Conservation (phyloP, 768 basidiomycete species). For the Suillus paluster region DNA sequence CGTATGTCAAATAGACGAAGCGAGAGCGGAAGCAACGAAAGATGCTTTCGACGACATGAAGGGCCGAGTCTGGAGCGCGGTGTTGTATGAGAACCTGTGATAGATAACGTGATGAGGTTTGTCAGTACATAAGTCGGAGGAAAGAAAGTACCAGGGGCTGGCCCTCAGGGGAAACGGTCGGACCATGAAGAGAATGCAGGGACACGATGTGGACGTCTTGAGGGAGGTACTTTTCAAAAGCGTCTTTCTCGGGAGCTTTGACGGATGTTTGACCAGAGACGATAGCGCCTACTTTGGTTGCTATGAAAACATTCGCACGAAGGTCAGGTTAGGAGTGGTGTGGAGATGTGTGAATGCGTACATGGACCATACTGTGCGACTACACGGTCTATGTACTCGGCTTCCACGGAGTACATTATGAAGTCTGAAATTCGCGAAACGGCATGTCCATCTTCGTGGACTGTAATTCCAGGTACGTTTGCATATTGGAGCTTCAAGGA, state of each 20-base stretch:
- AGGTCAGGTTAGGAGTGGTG: slow-evolving; percentile 7
- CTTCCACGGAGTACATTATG: slow-evolving; percentile 95
- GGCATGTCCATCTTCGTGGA: slow-evolving; percentile 79
- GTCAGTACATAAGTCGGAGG: neutral
- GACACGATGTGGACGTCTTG: slow-evolving; percentile 88
- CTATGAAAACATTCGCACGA: slow-evolving; percentile 42
- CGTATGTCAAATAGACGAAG: slow-evolving; percentile 92
- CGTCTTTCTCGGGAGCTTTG: slow-evolving; percentile 89
- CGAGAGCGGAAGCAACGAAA: slow-evolving; percentile 80
- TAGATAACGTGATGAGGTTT: slow-evolving; percentile 5
- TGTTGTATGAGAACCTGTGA: slow-evolving; percentile 86
- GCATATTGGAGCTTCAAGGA: slow-evolving; percentile 58
- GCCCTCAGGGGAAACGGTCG: slow-evolving; percentile 82
- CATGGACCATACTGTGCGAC: slow-evolving; percentile 92
- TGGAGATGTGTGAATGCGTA: slow-evolving; percentile 42
- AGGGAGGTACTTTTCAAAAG: slow-evolving; percentile 90
- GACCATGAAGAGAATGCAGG: slow-evolving; percentile 94
- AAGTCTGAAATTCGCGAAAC: slow-evolving; percentile 92
- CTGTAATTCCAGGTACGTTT: slow-evolving; percentile 66
- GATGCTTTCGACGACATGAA: slow-evolving; percentile 80
- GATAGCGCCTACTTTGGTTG: slow-evolving; percentile 90
- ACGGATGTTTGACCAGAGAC: slow-evolving; percentile 97
- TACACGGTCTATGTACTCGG: slow-evolving; percentile 82
- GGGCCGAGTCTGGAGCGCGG: slow-evolving; percentile 73
- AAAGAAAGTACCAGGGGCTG: slow-evolving; percentile 79